Conservation (phyloP, 2,329 filamentous ascomycete species). For the Xylaria sp. region DNA sequence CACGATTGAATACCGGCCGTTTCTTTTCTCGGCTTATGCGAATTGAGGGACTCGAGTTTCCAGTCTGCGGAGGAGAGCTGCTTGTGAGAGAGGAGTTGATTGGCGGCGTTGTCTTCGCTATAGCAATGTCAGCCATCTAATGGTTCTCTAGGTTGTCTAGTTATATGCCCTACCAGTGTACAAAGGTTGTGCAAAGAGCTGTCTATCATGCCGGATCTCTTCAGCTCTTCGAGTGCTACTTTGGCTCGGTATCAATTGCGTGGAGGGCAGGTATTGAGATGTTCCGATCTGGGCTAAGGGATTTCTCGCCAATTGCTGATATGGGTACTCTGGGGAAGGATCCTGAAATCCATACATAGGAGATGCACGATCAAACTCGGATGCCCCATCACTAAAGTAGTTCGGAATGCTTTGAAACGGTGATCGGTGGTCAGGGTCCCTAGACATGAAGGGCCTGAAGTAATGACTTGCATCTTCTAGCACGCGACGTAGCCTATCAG, state of each 20-base stretch:
- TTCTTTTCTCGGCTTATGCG: slow-evolving; percentile 33
- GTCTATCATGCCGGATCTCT: slow-evolving; percentile 29
- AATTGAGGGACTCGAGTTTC: slow-evolving; percentile 39
- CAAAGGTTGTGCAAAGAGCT: slow-evolving; percentile 32
- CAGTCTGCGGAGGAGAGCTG: slow-evolving; percentile 36
- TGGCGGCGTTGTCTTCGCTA: slow-evolving; percentile 29
- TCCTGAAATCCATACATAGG: not conserved
- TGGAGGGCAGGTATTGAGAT: slow-evolving; percentile 26
- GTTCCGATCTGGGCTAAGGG: not conserved
- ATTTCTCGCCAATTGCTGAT: not conserved
- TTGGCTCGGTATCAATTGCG: slow-evolving; percentile 22
- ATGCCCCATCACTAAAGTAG: slow-evolving; percentile 1
- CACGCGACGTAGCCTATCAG: slow-evolving; percentile 31
- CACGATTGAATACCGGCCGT: slow-evolving; percentile 17
- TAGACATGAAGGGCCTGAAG: slow-evolving; percentile 34
- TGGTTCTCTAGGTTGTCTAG: not conserved
- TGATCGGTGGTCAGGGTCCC: slow-evolving; percentile 26
- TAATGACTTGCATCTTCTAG: slow-evolving; percentile 43
- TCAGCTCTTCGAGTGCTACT: slow-evolving; percentile 26
- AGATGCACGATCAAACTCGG: not conserved
- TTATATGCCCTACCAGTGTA: slow-evolving; percentile 30
- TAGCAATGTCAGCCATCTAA: slow-evolving; percentile 22
- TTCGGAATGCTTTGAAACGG: slow-evolving; percentile 28
- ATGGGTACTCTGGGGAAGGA: not conserved
- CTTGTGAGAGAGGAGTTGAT: slow-evolving; percentile 28